Evolutionary conservation across 805 yeast species (phyloP), one percentile per base, ranked within the genome.

Genomic region (Ogataea nitratoaversa): DNA sequence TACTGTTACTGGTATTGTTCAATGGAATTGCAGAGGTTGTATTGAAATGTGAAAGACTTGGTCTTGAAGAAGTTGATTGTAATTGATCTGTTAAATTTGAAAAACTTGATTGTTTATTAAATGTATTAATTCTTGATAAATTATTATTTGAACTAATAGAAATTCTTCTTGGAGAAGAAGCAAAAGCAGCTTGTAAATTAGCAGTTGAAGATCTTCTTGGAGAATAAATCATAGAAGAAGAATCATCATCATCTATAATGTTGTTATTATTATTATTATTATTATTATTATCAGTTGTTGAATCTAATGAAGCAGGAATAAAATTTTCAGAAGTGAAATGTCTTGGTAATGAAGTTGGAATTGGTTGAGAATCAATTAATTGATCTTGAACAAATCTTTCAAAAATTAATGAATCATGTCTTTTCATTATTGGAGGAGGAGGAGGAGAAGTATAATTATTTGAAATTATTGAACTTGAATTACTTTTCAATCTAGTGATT

Each of bases 351-450:
- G 60, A 53, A 35, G 47, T 38, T 2, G 57, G 56, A n/a, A 54
- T 42, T 2, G 60, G 55, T 46, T 55, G 59, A 32, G 57, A 42
- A 40, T 58, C 58, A 36, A 61, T 48, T 32, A 65, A 49, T 8
- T 78, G 78, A 46, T 79, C 85, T 54, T 81, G 84, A 8, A 81
- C 87, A 35, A 74, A 70, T 41, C 87, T 68, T 50, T 81, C 89
- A 54, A 78, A 84, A 53, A 82, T 82, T 54, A 73, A 55, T 13
- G 82, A 76, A 22, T 60, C 62, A 20, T 57, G 51, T 19, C 53
- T 47, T 32, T 49, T 36, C 16, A 48, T 23, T 17, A 19, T 30
- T 16, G 40, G 30, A 9, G 47, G 41, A 3, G 33, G 28, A 9
- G 18, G 32, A 14, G 8, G 20, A n/a, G 17, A 13, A 9, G 4